These are phyloP conservation scores for Strobilomyces dryophilus DNA, from an alignment of 768 basidiomycete genomes.

Conservation along the genomic window DNA sequence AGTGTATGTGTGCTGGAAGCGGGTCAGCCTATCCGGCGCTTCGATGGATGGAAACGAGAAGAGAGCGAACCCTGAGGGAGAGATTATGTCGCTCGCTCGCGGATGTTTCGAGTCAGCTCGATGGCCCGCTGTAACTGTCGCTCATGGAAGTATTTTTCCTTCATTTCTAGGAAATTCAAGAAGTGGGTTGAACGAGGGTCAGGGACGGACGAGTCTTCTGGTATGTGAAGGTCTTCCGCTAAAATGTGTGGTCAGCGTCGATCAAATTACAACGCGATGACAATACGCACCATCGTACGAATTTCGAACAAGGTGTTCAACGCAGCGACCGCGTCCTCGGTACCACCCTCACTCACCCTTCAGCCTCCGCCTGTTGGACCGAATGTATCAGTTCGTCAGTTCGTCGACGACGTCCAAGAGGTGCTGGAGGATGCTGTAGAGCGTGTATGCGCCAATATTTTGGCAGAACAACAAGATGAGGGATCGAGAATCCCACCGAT, in stretches of 20 bases:
- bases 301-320: slow-evolving; percentile 96
- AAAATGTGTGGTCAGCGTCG: slow-evolving; percentile 42
- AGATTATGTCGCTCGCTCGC: slow-evolving; percentile 83
- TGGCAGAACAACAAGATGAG: slow-evolving; percentile 86
- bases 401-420: slow-evolving; percentile 91
- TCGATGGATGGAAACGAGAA: neutral
- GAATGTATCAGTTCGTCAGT: slow-evolving; percentile 99
- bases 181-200: slow-evolving; percentile 96
- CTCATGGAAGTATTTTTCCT: slow-evolving; percentile 94
- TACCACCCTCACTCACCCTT: slow-evolving; percentile 95
- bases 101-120: slow-evolving; percentile 82
- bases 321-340: slow-evolving; percentile 81
- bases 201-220: slow-evolving; percentile 60
- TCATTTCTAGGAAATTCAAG: slow-evolving; percentile 87
- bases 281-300: slow-evolving; percentile 77
- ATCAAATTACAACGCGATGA: neutral
- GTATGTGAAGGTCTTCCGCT: slow-evolving; percentile 94
- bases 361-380: slow-evolving; percentile 92
- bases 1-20: no score
- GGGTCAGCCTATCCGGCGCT: no score
- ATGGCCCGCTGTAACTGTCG: slow-evolving; percentile 93
- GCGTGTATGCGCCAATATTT: slow-evolving; percentile 96
- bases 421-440: slow-evolving; percentile 97
- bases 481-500: slow-evolving; percentile 95
- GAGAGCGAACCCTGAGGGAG: slow-evolving; percentile 74